Base-by-base conservation (phyloP, 495 filamentous ascomycete species). In the Xylaria sp. region DNA sequence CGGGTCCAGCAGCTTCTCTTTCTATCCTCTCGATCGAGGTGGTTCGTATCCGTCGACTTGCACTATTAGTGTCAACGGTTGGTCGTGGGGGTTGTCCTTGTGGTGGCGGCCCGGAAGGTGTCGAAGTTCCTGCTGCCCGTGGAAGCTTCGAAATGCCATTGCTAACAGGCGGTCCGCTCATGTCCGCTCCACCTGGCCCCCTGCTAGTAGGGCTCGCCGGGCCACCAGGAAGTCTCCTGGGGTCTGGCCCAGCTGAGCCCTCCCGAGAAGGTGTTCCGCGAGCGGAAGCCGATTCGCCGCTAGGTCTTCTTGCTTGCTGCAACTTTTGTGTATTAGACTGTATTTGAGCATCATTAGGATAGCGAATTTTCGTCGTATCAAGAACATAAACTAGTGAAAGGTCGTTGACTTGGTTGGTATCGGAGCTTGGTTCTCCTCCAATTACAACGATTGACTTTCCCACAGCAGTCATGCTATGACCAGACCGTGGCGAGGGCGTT, bases 391-490 rank as follows among this genome's bases (percentile, higher is more conserved):
- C 91, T 78, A 97, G 87, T 74, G 91, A 93, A 72, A 99, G 86
- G 78, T 99, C 96, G 62, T 88, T 87, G 1, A 91, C 88, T 70
- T 97, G 91, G 68, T 90, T 87, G 0, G 92, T 88, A 37, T 92
- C 91, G 12, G 93, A 93, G 80, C 95, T 98, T 40, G 96, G 96
- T 75, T 99, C 96, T 61, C 96, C 96, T 14, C 93, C 97, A 53
- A 98, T 83, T 17, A 98, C 93, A 61, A 98, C 92, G 70, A 99
- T 90, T 61, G 95, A 91, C 75, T 97, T 97, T 6, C 92, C 93
- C 73, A 93, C 93, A 6, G 94, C 90, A 0, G 97, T 98, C 96
- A 98, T 98, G 79, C 94, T 97, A 79, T 99, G 97, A 0, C 97
- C 97, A 24, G 95, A 97, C 57, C 97, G 85, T 24, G 96, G 91